phyloP scores from a whole-genome alignment of 116 monocot species.

The Iris pallida region DNA sequence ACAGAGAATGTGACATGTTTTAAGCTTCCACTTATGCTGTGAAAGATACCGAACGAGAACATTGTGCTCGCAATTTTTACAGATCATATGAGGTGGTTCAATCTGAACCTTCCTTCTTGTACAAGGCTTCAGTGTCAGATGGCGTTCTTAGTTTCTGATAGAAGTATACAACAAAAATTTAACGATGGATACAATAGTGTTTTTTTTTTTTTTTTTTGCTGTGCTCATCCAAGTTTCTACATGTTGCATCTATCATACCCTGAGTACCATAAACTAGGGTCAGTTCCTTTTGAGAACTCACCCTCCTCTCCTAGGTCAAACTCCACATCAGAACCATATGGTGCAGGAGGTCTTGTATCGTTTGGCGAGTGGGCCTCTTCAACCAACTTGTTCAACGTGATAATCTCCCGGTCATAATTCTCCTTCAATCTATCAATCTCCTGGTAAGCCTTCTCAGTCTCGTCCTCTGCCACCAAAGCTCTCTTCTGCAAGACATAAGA shows the following conservation, averaged over 20 bases:
- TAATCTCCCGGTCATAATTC: conserved; percentile 51
- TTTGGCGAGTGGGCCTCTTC: conserved; percentile 37
- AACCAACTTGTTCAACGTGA: conserved; percentile 39
- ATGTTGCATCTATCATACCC: conserved; percentile 85
- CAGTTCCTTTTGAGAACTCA: conserved; percentile 43
- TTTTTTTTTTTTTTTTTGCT: no score
- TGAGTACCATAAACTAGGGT: conserved; percentile 58
- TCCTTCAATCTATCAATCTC: conserved; percentile 68
- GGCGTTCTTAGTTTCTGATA: no score
- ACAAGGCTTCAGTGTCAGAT: no score
- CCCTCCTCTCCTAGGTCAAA: conserved; percentile 10
- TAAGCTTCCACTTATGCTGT: no score
- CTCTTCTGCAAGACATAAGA: conserved; percentile 34
- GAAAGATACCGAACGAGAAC: no score
- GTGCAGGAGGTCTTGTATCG: background rate
- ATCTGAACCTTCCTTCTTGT: no score
- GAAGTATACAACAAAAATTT: no score
- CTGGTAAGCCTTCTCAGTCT: conserved; percentile 55
- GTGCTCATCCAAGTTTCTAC: conserved; percentile 7
- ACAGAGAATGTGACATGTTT: no score
- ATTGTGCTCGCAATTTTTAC: no score
- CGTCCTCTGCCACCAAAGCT: conserved; percentile 47
- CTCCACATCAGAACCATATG: no score
- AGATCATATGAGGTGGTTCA: no score
- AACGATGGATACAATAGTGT: no score